Percentiles rank a stretch among this genome's conserved stretches.
phyloP scores from a whole-genome alignment of 495 filamentous ascomycete species.

The Xanthoparmelia taractica region DNA sequence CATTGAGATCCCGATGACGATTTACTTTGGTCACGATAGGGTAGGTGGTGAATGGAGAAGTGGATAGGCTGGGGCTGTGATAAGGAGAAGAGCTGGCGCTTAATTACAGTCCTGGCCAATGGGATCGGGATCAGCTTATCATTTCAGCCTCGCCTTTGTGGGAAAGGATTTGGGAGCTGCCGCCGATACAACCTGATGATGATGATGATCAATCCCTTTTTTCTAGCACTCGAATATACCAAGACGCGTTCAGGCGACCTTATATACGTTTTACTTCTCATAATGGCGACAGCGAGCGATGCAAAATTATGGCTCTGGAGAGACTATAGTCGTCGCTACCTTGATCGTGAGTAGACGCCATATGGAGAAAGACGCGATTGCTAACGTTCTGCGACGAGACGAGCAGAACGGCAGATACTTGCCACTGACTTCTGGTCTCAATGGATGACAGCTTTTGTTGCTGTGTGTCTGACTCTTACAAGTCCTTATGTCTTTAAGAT shows the following conservation, averaged over 20 bases:
- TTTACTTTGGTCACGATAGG: background rate
- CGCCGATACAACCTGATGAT: background rate
- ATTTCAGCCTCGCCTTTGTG: background rate
- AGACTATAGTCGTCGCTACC: slow-evolving; percentile 1
- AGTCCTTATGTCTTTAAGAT: slow-evolving; percentile 6
- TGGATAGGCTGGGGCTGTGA: background rate
- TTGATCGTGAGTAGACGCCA: background rate
- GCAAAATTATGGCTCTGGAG: background rate
- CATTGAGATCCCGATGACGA: background rate
- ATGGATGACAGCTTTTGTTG: slow-evolving; percentile 8
- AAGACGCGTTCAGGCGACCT: background rate
- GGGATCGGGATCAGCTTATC: background rate
- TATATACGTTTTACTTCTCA: background rate
- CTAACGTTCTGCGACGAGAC: background rate
- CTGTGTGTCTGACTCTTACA: slow-evolving; percentile 5
- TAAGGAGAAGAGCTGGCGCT: background rate
- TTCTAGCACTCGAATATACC: background rate
- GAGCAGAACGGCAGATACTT: slow-evolving; percentile 3
- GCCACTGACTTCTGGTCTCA: slow-evolving; percentile 4
- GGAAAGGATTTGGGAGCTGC: background rate
- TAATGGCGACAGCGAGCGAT: background rate
- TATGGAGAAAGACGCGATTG: background rate
- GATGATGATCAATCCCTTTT: background rate
- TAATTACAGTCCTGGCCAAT: background rate
- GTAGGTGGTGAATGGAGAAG: background rate